Conservation (phyloP, 805 yeast genomes). For the Metschnikowia aberdeeniae region DNA sequence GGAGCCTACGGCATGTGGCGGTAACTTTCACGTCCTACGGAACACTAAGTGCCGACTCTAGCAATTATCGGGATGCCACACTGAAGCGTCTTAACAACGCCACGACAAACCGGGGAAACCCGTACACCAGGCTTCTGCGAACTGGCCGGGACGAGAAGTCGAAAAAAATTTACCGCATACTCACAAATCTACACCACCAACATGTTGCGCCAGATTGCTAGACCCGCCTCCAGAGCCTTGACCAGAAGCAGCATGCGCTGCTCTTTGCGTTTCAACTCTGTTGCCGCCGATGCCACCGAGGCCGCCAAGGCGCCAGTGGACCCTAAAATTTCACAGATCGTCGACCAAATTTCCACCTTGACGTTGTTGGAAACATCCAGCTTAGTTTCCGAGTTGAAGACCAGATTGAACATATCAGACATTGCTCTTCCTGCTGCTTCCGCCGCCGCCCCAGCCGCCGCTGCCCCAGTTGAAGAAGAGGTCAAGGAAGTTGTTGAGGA, state of each 20-base stretch:
- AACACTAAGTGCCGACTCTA: too few relatives aligned
- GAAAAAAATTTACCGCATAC: constrained; percentile 10
- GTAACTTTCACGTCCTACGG: too few relatives aligned
- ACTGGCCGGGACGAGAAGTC: constrained; percentile 3
- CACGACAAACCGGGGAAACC: neutral
- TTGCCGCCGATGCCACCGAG: constrained; percentile 32
- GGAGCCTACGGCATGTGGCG: too few relatives aligned
- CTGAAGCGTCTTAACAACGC: too few relatives aligned
- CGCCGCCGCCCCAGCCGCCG: constrained; percentile 57
- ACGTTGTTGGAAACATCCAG: constrained; percentile 92
- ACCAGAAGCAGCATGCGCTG: constrained; percentile 23
- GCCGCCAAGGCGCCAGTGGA: constrained; percentile 54
- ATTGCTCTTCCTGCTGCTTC: constrained; percentile 67
- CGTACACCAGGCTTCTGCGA: constrained; percentile 5
- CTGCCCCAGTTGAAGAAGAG: constrained; percentile 69
- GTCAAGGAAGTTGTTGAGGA: constrained; percentile 78
- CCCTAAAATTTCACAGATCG: constrained; percentile 84
- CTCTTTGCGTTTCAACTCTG: constrained; percentile 46
- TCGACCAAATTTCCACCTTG: constrained; percentile 83
- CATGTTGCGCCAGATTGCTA: constrained; percentile 36
- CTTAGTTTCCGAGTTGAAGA: constrained; percentile 73
- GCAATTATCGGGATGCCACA: too few relatives aligned
- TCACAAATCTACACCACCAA: constrained; percentile 12
- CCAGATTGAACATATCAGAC: constrained; percentile 88
- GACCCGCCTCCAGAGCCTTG: constrained; percentile 34